These are phyloP conservation scores for Hirschfeldia incana DNA, from an alignment of 345 rosid species.

Conservation along the genomic window DNA sequence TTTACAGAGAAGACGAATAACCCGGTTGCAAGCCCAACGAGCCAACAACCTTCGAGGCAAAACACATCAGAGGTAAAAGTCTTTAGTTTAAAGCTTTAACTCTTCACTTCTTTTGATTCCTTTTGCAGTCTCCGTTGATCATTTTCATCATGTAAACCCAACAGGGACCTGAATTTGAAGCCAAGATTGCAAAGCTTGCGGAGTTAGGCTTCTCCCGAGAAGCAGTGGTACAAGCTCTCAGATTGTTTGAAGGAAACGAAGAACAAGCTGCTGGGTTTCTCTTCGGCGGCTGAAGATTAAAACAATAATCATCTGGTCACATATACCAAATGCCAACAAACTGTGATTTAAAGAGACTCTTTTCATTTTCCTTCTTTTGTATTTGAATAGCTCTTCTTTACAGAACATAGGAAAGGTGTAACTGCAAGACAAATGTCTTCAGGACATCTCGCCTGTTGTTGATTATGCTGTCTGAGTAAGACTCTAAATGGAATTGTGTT, in stretches of 20 bases:
- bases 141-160: not conserved
- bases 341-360: constrained; percentile 29
- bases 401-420: constrained; percentile 25
- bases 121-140: not conserved
- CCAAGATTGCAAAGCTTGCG: constrained; percentile 85
- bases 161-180: constrained; percentile 85
- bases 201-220: constrained; percentile 83
- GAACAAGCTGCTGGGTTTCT: constrained; percentile 97
- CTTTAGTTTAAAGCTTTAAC: not conserved
- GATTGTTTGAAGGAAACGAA: constrained; percentile 77
- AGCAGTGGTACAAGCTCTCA: constrained; percentile 84
- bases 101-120: not conserved
- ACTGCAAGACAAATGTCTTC: constrained; percentile 9
- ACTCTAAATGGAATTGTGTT: not conserved
- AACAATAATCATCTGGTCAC: not conserved
- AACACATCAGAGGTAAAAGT: constrained; percentile 46
- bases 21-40: constrained; percentile 40
- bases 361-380: not conserved
- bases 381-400: constrained; percentile 25
- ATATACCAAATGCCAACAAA: constrained; percentile 11
- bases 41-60: constrained; percentile 67
- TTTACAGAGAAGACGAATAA: constrained; percentile 44
- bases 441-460: not conserved
- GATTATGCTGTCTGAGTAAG: constrained; percentile 11
- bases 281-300: constrained; percentile 65